Base-by-base conservation (phyloP, 768 basidiomycete species). In the Tulasnella sp. region DNA sequence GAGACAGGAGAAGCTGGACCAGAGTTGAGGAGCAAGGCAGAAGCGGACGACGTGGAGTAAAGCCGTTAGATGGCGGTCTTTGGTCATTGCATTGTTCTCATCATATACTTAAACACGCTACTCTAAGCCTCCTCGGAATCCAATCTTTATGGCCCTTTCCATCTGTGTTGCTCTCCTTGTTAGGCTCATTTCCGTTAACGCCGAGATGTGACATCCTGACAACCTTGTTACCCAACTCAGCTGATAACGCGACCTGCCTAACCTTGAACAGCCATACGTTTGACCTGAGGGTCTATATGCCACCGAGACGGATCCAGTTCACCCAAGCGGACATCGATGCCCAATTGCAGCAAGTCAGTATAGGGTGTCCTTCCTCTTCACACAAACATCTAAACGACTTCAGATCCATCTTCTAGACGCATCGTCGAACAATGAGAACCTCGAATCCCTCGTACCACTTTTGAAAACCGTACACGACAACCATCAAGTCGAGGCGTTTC, bases 391-490 rank as follows among this genome's bases (percentile, higher is more conserved):
- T 60, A 24, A 55, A 55, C 24, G n/a, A 21, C 58, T 51, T 9
- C 88, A 92, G 71, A 91, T 92, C 63, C 88, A 92, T 70, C 78
- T 92, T 8, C 80, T 92, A 22, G 89, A 92, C 73, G 79, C 85
- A 19, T 85, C 87, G 0, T 92, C 89, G 1, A 84, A 87, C 42
- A 85, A 88, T 17, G 93, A 96, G 73, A 97, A 96, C 70, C 79
- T 96, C 41, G 93, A 97, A 73, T 90, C 94, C 64, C 83, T 97
- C 12, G 92, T 88, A 24, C 93, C 93, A 30, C 83, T 97, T 34
- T 91, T 97, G 70, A 92, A 91, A 70, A 88, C 92, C 64, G 89
- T 96, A 64, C 85, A 93, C 72, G 80, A 83, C 64, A 87, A 82
- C 68, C 77, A 86, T 53, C 87, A 89, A 65, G 92, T 96, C 67